Evolutionary conservation across 2,329 filamentous ascomycete genomes (phyloP), one percentile per base, ranked within the genome.

Genomic region (Penicillium sp.): DNA sequence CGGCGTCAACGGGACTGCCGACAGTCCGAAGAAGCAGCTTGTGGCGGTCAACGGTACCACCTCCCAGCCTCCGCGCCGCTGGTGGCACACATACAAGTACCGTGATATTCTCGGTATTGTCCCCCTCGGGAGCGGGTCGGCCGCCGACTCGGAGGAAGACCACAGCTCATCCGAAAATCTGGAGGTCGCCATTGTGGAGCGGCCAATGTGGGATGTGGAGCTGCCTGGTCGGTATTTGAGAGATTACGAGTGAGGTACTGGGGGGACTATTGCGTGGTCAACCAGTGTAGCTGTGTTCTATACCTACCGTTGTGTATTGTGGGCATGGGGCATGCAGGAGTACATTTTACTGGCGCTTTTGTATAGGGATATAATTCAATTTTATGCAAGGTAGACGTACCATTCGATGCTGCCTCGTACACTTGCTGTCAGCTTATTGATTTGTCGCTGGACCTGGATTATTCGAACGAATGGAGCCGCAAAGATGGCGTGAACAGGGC

Each of bases 1-100:
- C 38, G 51, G 59, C 61, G 57, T 55, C 55, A 68, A 67, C 54
- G 66, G 63, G n/a, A 47, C 59, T 35, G 55, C 53, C 22, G 65
- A 68, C 28, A 67, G 65, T 22, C 61, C 63, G 20, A 68, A 65
- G 50, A 73, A 73, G 58, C 65, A 69, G 54, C 52, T 69, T 42
- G 67, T 65, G 28, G 64, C 66, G 39, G 45, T 59, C 35, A 66
- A 65, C 43, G 59, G 65, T 31, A 66, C 74, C 45, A 70, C 67
- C 50, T 69, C 68, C 39, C 65, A 71, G 15, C 55, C 69, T 31
- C 54, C 68, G 49, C 71, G 76, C 54, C 67, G 72, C 22, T 76
- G 76, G 79, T 98, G 92, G 91, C 86, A 88, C 73, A 96, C 93
- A 5, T 92, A 90, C 82, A 96, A 96, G 76, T 99, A 98, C 77